Conservation (phyloP, 768 basidiomycete genomes). For the Tulasnella sp. region DNA sequence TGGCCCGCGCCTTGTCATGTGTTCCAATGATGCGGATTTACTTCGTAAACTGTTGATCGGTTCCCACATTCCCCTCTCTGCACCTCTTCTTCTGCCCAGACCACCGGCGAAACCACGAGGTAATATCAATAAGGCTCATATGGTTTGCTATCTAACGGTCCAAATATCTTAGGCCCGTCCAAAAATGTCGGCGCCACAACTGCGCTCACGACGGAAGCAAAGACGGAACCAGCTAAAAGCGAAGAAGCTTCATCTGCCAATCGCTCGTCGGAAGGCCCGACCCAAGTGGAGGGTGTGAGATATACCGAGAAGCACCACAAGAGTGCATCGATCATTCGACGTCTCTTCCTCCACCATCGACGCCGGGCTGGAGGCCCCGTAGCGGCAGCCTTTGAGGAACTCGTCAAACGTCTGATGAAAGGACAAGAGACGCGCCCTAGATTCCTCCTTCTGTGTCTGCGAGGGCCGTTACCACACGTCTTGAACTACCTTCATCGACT, state of each 20-base stretch:
- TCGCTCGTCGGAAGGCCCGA: neutral
- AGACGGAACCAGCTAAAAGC: neutral
- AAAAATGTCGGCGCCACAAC: neutral
- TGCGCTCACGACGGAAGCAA: neutral
- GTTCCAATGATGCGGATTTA: neutral
- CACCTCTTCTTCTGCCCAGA: neutral
- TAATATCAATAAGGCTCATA: neutral
- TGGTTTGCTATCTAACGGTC: neutral
- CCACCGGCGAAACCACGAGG: neutral
- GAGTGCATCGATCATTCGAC: neutral
- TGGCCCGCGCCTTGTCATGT: neutral
- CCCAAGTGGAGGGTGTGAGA: neutral
- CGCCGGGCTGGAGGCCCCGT: neutral
- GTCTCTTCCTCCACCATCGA: neutral
- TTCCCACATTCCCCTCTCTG: neutral
- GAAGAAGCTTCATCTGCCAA: neutral
- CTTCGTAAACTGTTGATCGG: neutral
- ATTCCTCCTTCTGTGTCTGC: neutral
- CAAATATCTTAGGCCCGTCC: neutral
- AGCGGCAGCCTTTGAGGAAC: neutral
- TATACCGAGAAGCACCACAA: neutral
- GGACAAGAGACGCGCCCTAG: neutral
- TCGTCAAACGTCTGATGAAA: neutral
- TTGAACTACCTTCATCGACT: neutral
- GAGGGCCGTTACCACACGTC: constrained; percentile 6